phyloP scores from a whole-genome alignment of 495 filamentous ascomycete genomes.

The Endocarpon pusillum region DNA sequence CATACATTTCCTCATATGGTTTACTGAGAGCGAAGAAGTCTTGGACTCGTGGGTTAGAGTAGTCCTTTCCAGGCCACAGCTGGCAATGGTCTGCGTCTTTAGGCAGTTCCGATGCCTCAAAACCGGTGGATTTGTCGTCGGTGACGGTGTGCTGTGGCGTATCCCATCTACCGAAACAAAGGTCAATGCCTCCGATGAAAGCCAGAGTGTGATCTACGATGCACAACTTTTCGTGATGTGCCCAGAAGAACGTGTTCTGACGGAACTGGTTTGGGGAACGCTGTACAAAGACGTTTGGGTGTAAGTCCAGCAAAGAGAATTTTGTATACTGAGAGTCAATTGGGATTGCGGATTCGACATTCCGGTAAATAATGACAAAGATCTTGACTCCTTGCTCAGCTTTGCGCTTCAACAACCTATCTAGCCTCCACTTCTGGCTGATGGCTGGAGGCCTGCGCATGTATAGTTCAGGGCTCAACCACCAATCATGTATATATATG shows the following conservation, averaged over 20 bases:
- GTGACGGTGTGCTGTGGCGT: conserved; percentile 78
- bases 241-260: conserved; percentile 99
- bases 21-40: conserved; percentile 91
- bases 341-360: conserved; percentile 92
- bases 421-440: conserved; percentile 96
- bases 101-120: conserved; percentile 56
- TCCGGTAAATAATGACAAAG: conserved; percentile 96
- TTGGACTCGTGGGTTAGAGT: conserved; percentile 86
- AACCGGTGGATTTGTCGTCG: conserved; percentile 90
- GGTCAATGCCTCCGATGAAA: conserved; percentile 89
- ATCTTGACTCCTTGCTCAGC: conserved; percentile 92
- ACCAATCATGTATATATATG: conserved; percentile 99
- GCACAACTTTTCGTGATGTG: conserved; percentile 93
- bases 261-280: conserved; percentile 92
- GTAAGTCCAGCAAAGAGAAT: conserved; percentile 87
- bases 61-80: conserved; percentile 95
- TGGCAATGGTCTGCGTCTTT: conserved; percentile 92
- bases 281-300: conserved; percentile 91
- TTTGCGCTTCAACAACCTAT: conserved; percentile 86
- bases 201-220: conserved; percentile 93
- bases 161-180: conserved; percentile 97
- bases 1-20: conserved; percentile 99
- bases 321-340: conserved; percentile 99
- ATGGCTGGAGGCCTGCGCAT: conserved; percentile 89
- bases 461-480: conserved; percentile 92